Base-by-base conservation (phyloP, 75 land plant genomes). In the Chamaecyparis obtusa region DNA sequence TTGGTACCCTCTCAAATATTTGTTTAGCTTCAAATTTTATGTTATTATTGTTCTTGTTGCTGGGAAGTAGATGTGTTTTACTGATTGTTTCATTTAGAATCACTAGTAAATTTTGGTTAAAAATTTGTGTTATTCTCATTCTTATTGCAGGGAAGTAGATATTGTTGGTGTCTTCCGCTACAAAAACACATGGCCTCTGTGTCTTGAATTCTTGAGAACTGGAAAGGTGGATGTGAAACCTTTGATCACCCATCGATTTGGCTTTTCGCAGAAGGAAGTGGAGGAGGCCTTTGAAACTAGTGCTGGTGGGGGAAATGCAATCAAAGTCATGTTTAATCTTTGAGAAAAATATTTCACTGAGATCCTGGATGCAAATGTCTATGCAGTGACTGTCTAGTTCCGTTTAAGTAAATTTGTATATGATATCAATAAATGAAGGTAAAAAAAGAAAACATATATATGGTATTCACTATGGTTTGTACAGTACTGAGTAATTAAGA, bases 101-200 rank as follows among this genome's bases (percentile, higher is more conserved):
- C 69, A 64, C 24, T 64, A 64, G 8, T 7, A 6, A 21, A 24
- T 21, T 64, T 64, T 24, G 8, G 69, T 21, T 4, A 64, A 24
- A 0, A 5, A 3, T 64, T 64, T 64, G 27, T 64, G 69, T 24
- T 64, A n/a, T 64, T 21, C 69, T 64, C 24, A 64, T 64, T 24
- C 8, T 64, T 41, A 36, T 37, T 44, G 69, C 90, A 95, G 99
- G 91, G 99, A 97, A 85, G 97, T 97, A 5, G 99, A 96, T 86
- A 86, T 97, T 30, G 32, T 97, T 71, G 99, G 99, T 2, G 86
- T 95, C 1, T 95, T 95, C 84, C 91, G 99, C 17, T 97, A 97
- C 91, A 94, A 93, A 90, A 94, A 97, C 91, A 97, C 99, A 37
- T 97, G 98, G 93, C 99, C 98, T 17, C 86, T 96, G 46, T 97